A percentile compares a stretch with the other conserved stretches of the same genome.
Evolutionary conservation across 495 filamentous ascomycete species (phyloP).

Genomic region (Hyaloscypha variabilis): DNA sequence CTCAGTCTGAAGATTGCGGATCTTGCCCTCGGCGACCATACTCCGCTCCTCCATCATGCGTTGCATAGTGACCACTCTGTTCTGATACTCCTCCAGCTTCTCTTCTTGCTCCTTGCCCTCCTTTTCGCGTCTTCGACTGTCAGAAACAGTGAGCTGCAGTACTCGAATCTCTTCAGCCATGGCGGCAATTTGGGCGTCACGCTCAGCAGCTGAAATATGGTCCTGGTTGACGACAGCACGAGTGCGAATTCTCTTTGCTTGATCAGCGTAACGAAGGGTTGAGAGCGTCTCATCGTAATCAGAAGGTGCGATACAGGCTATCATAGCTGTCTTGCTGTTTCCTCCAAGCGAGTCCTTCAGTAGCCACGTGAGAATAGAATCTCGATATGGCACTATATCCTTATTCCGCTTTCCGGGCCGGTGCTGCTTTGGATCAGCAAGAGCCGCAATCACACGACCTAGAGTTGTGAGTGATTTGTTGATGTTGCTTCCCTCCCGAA

Average conservation of each 20-base stretch:
- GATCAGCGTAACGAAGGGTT: constrained; percentile 95
- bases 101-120: constrained; percentile 59
- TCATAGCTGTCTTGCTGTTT: constrained; percentile 98
- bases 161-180: constrained; percentile 92
- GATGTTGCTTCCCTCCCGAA: constrained; percentile 96
- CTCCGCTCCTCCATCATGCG: constrained; percentile 90
- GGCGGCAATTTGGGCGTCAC: constrained; percentile 88
- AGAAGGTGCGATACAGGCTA: constrained; percentile 90
- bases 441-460: constrained; percentile 93
- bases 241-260: constrained; percentile 97
- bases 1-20: constrained; percentile 80
- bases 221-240: constrained; percentile 96
- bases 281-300: constrained; percentile 98
- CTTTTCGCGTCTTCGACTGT: constrained; percentile 50
- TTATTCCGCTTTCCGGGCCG: constrained; percentile 57
- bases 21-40: constrained; percentile 88
- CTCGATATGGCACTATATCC: constrained; percentile 88
- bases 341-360: constrained; percentile 94
- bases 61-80: constrained; percentile 81
- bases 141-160: constrained; percentile 75
- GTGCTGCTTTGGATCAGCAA: constrained; percentile 77
- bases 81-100: constrained; percentile 90
- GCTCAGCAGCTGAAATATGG: constrained; percentile 79
- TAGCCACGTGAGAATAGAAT: constrained; percentile 97
- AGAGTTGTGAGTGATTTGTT: constrained; percentile 98